phyloP scores from a whole-genome alignment of 495 filamentous ascomycete species.

The Aspergillus nidulans region DNA sequence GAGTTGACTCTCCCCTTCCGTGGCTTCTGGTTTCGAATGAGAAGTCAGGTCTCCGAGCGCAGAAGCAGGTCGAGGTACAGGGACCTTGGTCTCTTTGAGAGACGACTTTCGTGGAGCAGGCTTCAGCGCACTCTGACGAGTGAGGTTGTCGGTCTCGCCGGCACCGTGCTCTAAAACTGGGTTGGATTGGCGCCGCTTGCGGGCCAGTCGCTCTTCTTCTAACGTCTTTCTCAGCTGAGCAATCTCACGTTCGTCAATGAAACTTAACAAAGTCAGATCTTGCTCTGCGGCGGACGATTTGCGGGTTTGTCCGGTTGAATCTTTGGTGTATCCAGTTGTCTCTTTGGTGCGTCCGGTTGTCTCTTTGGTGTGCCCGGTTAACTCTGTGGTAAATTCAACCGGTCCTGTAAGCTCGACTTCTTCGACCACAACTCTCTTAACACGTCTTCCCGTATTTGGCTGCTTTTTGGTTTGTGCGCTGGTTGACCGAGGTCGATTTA shows the following conservation, averaged over 20 bases:
- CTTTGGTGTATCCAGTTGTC: constrained; percentile 25
- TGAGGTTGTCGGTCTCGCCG: constrained; percentile 33
- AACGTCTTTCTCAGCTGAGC: constrained; percentile 44
- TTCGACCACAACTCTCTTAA: constrained; percentile 42
- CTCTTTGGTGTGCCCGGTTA: constrained; percentile 26
- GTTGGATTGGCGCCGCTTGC: constrained; percentile 40
- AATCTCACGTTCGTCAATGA: constrained; percentile 47
- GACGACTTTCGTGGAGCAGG: constrained; percentile 44
- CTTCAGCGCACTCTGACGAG: constrained; percentile 35
- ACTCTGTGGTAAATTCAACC: constrained; percentile 28
- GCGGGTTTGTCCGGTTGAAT: constrained; percentile 33
- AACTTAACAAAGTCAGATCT: constrained; percentile 44
- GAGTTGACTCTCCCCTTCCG: constrained; percentile 29
- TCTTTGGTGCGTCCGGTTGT: constrained; percentile 21
- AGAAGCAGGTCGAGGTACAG: constrained; percentile 33
- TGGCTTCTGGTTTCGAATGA: constrained; percentile 21
- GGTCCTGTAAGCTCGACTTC: constrained; percentile 32
- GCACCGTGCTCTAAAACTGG: constrained; percentile 25
- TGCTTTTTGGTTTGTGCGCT: constrained; percentile 27
- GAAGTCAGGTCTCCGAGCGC: constrained; percentile 35
- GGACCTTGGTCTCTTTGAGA: constrained; percentile 34
- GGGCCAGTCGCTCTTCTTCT: constrained; percentile 45
- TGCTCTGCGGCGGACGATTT: constrained; percentile 25
- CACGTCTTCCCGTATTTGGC: constrained; percentile 40
- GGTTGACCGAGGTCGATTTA: constrained; percentile 11